Base-by-base conservation (phyloP, 306 rosid genomes). In the Castanospermum australe region DNA sequence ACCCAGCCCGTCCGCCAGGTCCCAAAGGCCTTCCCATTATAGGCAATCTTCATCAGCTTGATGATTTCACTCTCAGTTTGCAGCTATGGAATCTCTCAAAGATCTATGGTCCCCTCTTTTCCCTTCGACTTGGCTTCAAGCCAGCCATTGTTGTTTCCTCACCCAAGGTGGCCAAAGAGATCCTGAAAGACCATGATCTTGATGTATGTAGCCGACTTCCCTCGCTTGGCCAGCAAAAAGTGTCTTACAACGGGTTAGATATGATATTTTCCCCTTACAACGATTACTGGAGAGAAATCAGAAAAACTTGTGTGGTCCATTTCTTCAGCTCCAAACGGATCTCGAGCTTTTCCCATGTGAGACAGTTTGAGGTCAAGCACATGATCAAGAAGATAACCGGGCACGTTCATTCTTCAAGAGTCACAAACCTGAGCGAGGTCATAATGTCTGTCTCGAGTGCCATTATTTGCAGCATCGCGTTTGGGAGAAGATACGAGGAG, bases 1-100 rank as follows among this genome's bases (percentile, higher is more conserved):
- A 22, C 18, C 47, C 17, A 17, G 5, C 50, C 48, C 50, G 18
- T 72, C 66, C 54, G 21, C 77, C 77, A 36, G 77, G 77, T 14
- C 77, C 66, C 13, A 55, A n/a, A 55, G 77, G 38, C 77, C 66
- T 72, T 55, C 77, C 77, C 21, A 72, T 72, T 24, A 36, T 72
- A 21, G 77, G 77, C 2, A 72, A 72, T 39, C 66, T 72, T 55
- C 77, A 21, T 8, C 77, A 72, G 52, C 50, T 72, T 6, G 50
- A 71, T 21, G 18, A 12, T 35, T 35, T 33, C n/a, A 71, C 32
- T 11, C 45, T 71, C 45, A 2, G 35, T 12, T 20, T 52, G 6
- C 60, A 69, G n/a, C 28, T 48, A 6, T 69, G 75, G 75, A 1
- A 47, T 8, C 25, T 69, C 15, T 69, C 76, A 33, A 71, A 71